Base-by-base conservation (phyloP, 2,329 filamentous ascomycete genomes). In the Teratosphaeria nubilosa region DNA sequence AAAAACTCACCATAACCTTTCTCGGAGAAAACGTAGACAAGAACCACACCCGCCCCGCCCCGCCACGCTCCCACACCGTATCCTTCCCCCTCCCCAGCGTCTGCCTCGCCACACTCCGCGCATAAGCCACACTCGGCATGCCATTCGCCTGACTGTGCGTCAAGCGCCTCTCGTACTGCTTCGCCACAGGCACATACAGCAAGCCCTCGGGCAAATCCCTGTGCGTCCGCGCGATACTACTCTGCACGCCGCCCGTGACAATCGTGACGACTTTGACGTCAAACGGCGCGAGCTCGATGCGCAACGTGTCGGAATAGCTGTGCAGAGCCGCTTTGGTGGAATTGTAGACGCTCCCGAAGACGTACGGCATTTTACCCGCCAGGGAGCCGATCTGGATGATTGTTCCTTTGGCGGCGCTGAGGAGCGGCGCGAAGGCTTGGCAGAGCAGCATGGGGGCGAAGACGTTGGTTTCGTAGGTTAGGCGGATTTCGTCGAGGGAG, bases 321-420 rank as follows among this genome's bases (percentile, higher is more conserved):
- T 84, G 81, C 37, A 85, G 66, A 0, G 83, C 82, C 0, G 81
- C 82, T 68, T 85, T 85, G 41, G 78, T 79, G 7, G 81, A 80
- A 64, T 82, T 82, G 72, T 86, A 85, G 2, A 72, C 72, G 45
- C 60, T 69, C 24, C 72, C 73, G 59, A 74, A 76, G 4, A 73
- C 74, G 56, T 76, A 76, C 0, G 74, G 71, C 51, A 45, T 55
- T 55, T 37, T 45, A 9, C 67, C 77, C 0, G 77, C 77, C 25
- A 79, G 53, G 7, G 69, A 73, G 0, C 76, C 77, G 11, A 77
- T 78, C 59, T 72, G 69, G 16, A 77, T 76, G 48, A 78, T 77
- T 0, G 75, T 76, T 9, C 68, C 69, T 57, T 74, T 73, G 2
- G 75, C 69, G 25, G 70, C 70, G 37, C 79, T 76, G 10, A 85